Conservation (phyloP, 768 basidiomycete genomes). For the Lactarius vividus region DNA sequence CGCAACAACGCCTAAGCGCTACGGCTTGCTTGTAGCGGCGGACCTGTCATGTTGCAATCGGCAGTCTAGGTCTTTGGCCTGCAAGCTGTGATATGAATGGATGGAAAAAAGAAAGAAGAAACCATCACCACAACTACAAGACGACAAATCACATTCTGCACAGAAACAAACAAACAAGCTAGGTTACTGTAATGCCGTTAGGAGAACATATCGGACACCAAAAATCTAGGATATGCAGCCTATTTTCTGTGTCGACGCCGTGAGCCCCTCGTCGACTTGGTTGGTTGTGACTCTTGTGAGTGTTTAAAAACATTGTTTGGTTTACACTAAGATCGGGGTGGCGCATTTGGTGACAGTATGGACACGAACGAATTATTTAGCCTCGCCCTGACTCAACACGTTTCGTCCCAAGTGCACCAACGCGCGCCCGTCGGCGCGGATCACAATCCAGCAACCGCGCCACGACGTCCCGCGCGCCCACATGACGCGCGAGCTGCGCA, state of each 20-base stretch:
- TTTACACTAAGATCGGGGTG: not conserved
- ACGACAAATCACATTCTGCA: not conserved
- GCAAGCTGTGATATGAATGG: too few relatives aligned
- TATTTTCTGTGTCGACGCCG: not conserved
- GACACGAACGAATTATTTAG: not conserved
- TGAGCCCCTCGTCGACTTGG: too few relatives aligned
- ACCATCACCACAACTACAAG: not conserved
- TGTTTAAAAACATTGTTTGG: not conserved
- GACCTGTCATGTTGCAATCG: too few relatives aligned
- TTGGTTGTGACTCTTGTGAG: too few relatives aligned
- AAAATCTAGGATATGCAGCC: not conserved
- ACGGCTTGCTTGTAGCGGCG: too few relatives aligned
- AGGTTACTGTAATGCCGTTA: not conserved
- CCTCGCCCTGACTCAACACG: slow-evolving; percentile 6
- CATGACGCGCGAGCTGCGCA: slow-evolving; percentile 39
- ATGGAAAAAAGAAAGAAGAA: too few relatives aligned
- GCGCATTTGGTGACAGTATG: not conserved
- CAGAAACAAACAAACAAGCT: not conserved
- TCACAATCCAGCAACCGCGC: slow-evolving; percentile 66
- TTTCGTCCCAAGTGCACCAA: slow-evolving; percentile 46
- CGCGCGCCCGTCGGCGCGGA: slow-evolving; percentile 50
- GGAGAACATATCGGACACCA: not conserved
- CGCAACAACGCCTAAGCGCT: too few relatives aligned
- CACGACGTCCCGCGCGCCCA: slow-evolving; percentile 54
- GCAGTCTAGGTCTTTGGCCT: too few relatives aligned